phyloP scores from a whole-genome alignment of 495 filamentous ascomycete genomes.

The Hypoxylon fuscum region DNA sequence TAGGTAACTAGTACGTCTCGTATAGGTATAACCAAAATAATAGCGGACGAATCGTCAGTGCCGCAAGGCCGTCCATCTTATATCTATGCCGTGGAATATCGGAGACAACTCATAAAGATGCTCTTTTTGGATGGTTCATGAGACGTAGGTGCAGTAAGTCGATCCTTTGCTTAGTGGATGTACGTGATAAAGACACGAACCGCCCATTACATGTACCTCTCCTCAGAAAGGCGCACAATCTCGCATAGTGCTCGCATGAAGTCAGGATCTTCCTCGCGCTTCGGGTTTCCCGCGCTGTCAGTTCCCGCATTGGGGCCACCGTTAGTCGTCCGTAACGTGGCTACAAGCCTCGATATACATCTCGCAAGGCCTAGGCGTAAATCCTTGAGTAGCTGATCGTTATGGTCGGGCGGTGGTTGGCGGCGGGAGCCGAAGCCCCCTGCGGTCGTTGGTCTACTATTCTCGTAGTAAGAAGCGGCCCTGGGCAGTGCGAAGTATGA shows the following conservation, averaged over 20 bases:
- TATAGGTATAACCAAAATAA: not conserved
- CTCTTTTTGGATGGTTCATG: not conserved
- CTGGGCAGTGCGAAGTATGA: slow-evolving; percentile 26
- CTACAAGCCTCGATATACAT: slow-evolving; percentile 50
- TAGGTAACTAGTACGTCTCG: not conserved
- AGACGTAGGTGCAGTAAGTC: not conserved
- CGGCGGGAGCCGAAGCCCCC: slow-evolving; percentile 9
- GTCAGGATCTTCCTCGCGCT: slow-evolving; percentile 44
- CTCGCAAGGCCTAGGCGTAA: slow-evolving; percentile 49
- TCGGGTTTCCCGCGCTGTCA: slow-evolving; percentile 21
- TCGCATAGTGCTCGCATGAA: slow-evolving; percentile 55
- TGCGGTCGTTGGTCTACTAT: slow-evolving; percentile 28
- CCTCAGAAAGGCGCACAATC: slow-evolving; percentile 52
- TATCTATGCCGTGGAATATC: not conserved
- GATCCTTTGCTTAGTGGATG: too few relatives aligned
- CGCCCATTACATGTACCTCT: slow-evolving; percentile 33
- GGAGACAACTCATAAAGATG: not conserved
- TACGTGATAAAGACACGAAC: not conserved
- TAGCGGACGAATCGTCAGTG: not conserved
- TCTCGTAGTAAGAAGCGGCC: slow-evolving; percentile 12
- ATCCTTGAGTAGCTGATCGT: slow-evolving; percentile 39
- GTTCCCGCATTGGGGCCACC: slow-evolving; percentile 11
- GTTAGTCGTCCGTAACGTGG: slow-evolving; percentile 47
- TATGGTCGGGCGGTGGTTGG: slow-evolving; percentile 18
- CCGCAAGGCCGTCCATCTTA: not conserved